Evolutionary conservation across 345 rosid species (phyloP).

Genomic region (Populus simonii): DNA sequence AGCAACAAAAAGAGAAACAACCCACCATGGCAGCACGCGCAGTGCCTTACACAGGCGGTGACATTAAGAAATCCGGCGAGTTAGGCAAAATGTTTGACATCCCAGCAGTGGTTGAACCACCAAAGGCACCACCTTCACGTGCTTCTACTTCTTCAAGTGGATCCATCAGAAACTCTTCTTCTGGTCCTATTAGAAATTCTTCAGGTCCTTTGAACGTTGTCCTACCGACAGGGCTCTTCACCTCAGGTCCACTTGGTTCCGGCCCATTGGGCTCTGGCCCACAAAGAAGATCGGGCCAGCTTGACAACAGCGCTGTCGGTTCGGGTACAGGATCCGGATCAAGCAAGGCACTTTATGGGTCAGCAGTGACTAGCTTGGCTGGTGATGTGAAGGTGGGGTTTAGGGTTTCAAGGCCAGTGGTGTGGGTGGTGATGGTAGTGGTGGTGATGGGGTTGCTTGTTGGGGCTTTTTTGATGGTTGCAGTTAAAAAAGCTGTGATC

Average conservation of each 20-base stretch:
- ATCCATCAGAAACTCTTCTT: slow-evolving; percentile 60
- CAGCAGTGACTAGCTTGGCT: slow-evolving; percentile 67
- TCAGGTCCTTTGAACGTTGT: slow-evolving; percentile 71
- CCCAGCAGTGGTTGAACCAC: slow-evolving; percentile 40
- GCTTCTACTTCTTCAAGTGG: slow-evolving; percentile 73
- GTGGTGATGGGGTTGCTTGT: slow-evolving; percentile 57
- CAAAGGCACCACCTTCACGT: slow-evolving; percentile 43
- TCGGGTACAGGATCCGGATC: slow-evolving; percentile 31
- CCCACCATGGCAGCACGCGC: slow-evolving; percentile 83
- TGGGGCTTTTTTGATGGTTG: slow-evolving; percentile 75
- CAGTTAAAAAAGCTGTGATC: slow-evolving; percentile 69
- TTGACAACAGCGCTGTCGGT: slow-evolving; percentile 30
- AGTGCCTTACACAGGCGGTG: slow-evolving; percentile 87
- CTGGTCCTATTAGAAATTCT: slow-evolving; percentile 54
- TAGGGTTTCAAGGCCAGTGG: slow-evolving; percentile 66
- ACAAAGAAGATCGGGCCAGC: slow-evolving; percentile 70
- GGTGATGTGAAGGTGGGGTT: slow-evolving; percentile 70
- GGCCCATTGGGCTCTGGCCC: slow-evolving; percentile 21
- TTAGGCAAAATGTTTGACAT: slow-evolving; percentile 92
- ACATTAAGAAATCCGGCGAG: slow-evolving; percentile 91
- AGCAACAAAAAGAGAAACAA: slow-evolving; percentile 54
- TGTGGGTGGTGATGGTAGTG: slow-evolving; percentile 66
- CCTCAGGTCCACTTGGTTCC: slow-evolving; percentile 69
- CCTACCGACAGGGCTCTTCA: slow-evolving; percentile 86
- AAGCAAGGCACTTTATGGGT: slow-evolving; percentile 62